Conservation (phyloP, 2,329 filamentous ascomycete species). For the Pyricularia sp. region DNA sequence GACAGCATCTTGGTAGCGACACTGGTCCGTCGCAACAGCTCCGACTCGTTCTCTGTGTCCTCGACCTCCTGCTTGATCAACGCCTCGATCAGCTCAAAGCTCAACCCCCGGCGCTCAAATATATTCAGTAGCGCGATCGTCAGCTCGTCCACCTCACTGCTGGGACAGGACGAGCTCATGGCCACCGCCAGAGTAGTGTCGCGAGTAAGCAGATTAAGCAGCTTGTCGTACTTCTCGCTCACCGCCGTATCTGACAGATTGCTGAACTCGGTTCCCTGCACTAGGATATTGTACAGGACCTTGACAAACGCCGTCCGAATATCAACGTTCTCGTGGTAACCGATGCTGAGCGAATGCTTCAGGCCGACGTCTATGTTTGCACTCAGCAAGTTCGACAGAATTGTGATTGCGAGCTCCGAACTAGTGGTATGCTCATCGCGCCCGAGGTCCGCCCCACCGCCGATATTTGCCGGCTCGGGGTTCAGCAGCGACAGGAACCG, state of each 20-base stretch:
- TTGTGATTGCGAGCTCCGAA: slow-evolving; percentile 56
- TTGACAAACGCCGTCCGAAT: slow-evolving; percentile 62
- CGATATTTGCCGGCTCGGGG: slow-evolving; percentile 37
- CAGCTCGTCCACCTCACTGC: slow-evolving; percentile 59
- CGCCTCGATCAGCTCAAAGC: slow-evolving; percentile 54
- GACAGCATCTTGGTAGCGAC: slow-evolving; percentile 67
- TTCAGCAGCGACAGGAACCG: slow-evolving; percentile 58
- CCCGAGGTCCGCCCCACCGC: slow-evolving; percentile 29
- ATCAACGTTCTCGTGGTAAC: slow-evolving; percentile 61
- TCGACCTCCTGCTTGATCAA: slow-evolving; percentile 61
- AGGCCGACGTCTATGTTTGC: slow-evolving; percentile 64
- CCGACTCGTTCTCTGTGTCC: slow-evolving; percentile 61
- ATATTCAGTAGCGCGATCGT: slow-evolving; percentile 59
- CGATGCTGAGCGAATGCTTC: slow-evolving; percentile 61
- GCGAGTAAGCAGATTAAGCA: slow-evolving; percentile 52
- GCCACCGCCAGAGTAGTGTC: slow-evolving; percentile 54
- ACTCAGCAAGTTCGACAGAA: slow-evolving; percentile 59
- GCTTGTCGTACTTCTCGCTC: slow-evolving; percentile 58
- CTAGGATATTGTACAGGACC: slow-evolving; percentile 60
- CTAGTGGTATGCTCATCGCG: slow-evolving; percentile 46
- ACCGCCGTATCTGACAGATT: slow-evolving; percentile 58
- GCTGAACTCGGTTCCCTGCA: slow-evolving; percentile 64
- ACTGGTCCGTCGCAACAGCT: slow-evolving; percentile 57
- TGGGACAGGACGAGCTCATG: slow-evolving; percentile 57
- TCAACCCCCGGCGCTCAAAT: slow-evolving; percentile 57